Percentiles rank a stretch among this genome's conserved stretches.
These are phyloP conservation scores for Aspergillus bertholletiae DNA, from an alignment of 495 filamentous ascomycete genomes.

Conservation along the genomic window DNA sequence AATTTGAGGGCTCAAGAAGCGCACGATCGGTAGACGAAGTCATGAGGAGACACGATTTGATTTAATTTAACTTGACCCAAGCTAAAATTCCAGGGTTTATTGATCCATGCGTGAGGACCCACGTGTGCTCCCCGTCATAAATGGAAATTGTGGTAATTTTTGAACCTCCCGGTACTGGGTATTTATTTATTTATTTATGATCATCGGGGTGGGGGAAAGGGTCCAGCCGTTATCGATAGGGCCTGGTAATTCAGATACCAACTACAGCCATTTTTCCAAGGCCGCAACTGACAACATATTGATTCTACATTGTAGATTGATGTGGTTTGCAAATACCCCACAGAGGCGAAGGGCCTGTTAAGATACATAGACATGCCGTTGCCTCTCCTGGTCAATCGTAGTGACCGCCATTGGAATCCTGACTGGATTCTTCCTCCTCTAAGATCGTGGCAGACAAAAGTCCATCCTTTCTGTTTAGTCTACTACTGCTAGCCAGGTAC, in stretches of 20 bases:
- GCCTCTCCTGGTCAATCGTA: not conserved
- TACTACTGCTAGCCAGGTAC: constrained; percentile 33
- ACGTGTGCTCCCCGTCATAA: not conserved
- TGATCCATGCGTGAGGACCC: not conserved
- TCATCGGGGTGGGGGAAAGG: not conserved
- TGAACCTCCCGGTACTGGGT: no score
- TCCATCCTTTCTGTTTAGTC: constrained; percentile 23
- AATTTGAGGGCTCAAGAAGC: not conserved
- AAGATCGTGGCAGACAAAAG: constrained; percentile 58
- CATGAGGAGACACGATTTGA: not conserved
- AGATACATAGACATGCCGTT: not conserved
- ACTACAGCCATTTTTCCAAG: no score
- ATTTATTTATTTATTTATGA: no score
- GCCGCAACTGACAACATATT: no score
- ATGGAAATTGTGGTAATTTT: no score
- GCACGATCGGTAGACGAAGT: not conserved
- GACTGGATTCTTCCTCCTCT: constrained; percentile 56
- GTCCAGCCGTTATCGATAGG: not conserved
- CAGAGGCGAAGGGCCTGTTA: no score
- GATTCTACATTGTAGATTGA: no score
- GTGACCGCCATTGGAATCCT: constrained; percentile 19
- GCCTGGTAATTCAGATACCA: not conserved
- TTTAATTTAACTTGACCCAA: no score
- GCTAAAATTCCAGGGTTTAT: no score
- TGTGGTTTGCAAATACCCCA: not conserved